Evolutionary conservation across 805 yeast genomes (phyloP).

Genomic region (Kuraishia borneana): DNA sequence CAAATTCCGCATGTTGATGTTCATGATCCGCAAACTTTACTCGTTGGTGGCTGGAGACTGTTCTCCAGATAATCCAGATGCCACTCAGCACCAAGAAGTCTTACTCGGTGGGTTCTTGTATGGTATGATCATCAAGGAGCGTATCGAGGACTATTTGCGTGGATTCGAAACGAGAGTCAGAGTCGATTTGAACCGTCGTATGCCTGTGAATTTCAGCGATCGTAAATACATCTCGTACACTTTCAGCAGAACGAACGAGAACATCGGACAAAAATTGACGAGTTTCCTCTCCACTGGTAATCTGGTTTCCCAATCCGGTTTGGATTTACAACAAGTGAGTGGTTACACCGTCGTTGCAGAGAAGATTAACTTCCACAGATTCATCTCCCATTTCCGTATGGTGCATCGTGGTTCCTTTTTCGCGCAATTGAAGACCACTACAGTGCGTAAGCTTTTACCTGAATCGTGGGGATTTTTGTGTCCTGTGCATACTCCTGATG

Average conservation of each 20-base stretch:
- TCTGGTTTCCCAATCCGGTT: conserved; percentile 91
- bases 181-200: conserved; percentile 70
- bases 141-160: conserved; percentile 84
- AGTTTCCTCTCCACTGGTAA: conserved; percentile 96
- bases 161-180: conserved; percentile 63
- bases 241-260: conserved; percentile 72
- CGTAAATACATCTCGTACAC: conserved; percentile 75
- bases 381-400: conserved; percentile 98
- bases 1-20: conserved; percentile 78
- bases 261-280: conserved; percentile 89
- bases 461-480: conserved; percentile 99
- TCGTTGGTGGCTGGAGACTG: conserved; percentile 95
- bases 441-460: conserved; percentile 91
- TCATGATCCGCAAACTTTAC: conserved; percentile 93
- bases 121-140: conserved; percentile 95
- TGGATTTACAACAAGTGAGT: conserved; percentile 94
- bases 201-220: conserved; percentile 75
- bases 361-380: conserved; percentile 93
- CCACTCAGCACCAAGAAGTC: conserved; percentile 97
- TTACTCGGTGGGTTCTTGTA: conserved; percentile 90
- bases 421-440: conserved; percentile 94
- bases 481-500: conserved; percentile 99
- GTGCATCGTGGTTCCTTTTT: conserved; percentile 99
- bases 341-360: conserved; percentile 99
- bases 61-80: conserved; percentile 96